These are phyloP conservation scores for Colletotrichum echinochloae DNA, from an alignment of 2,329 filamentous ascomycete species.

Conservation along the genomic window DNA sequence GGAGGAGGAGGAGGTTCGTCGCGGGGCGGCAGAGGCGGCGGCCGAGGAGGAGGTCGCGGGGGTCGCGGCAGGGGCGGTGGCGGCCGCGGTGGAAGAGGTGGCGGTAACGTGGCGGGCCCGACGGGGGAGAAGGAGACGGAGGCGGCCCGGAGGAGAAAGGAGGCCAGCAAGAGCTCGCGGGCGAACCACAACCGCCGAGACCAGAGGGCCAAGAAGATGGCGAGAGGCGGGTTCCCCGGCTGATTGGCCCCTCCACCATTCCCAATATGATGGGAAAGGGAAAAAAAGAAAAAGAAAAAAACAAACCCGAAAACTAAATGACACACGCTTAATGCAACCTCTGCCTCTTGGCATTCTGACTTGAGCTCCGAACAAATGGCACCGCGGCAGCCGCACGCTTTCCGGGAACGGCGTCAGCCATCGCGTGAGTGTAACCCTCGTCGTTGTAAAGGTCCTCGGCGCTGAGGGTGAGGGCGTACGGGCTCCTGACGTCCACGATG, in stretches of 20 bases:
- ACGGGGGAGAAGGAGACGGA: conserved; percentile 79
- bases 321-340: conserved; percentile 42
- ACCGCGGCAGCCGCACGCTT: conserved; percentile 16
- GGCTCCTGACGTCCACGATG: conserved; percentile 52
- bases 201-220: conserved; percentile 74
- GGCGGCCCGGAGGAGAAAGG: conserved; percentile 78
- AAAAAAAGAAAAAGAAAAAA: not conserved
- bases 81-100: conserved; percentile 58
- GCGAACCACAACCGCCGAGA: conserved; percentile 91
- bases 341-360: conserved; percentile 45
- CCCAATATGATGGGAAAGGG: not conserved
- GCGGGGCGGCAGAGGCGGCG: conserved; percentile 60
- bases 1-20: conserved; percentile 54
- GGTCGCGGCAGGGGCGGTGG: conserved; percentile 61
- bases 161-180: conserved; percentile 82
- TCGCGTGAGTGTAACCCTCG: conserved; percentile 4
- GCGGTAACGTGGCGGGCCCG: conserved; percentile 73
- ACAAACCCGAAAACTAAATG: not conserved
- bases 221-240: conserved; percentile 58
- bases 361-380: conserved; percentile 41
- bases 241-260: conserved; percentile 31
- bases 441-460: conserved; percentile 51
- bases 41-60: conserved; percentile 60
- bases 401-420: not conserved
- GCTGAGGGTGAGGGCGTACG: conserved; percentile 52